Conservation (phyloP, 2,329 filamentous ascomycete species). For the Exophiala sp. region DNA sequence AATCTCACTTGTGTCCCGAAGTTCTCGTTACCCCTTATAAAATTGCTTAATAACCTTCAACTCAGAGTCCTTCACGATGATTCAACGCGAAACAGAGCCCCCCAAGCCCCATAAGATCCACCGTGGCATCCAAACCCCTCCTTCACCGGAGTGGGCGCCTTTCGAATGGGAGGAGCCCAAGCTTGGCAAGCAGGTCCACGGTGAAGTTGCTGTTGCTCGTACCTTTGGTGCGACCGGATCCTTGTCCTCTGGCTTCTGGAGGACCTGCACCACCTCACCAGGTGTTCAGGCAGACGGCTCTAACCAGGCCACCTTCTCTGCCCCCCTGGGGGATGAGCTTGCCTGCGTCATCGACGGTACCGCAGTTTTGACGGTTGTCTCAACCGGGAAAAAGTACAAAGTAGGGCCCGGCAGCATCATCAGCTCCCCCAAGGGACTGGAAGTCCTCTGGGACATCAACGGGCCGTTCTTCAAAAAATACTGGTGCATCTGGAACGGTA, state of each 20-base stretch:
- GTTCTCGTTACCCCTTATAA: too few relatives aligned
- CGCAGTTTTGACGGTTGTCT: constrained; percentile 1
- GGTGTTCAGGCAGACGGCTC: constrained; percentile 4
- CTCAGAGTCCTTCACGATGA: too few relatives aligned
- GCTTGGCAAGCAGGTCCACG: constrained; percentile 8
- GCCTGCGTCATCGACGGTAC: constrained; percentile 8
- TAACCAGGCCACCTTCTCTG: constrained; percentile 5
- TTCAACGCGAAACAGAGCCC: neutral
- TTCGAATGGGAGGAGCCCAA: constrained; percentile 13
- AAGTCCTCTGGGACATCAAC: constrained; percentile 9
- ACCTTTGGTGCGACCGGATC: constrained; percentile 4
- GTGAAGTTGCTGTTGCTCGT: constrained; percentile 5
- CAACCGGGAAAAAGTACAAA: constrained; percentile 4
- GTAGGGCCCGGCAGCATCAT: constrained; percentile 8
- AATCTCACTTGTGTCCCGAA: too few relatives aligned
- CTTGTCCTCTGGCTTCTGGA: constrained; percentile 7
- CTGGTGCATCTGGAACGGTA: constrained; percentile 10
- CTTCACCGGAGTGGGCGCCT: constrained; percentile 1
- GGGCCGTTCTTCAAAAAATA: constrained; percentile 12
- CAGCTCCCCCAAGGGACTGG: constrained; percentile 9
- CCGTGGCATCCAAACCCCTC: constrained; percentile 1
- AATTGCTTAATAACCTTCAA: too few relatives aligned
- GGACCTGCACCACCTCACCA: constrained; percentile 6
- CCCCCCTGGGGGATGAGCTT: constrained; percentile 10
- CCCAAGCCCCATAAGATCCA: constrained; percentile 1